These are phyloP conservation scores for Tylopilus sp. DNA, from an alignment of 768 basidiomycete species.

Conservation along the genomic window DNA sequence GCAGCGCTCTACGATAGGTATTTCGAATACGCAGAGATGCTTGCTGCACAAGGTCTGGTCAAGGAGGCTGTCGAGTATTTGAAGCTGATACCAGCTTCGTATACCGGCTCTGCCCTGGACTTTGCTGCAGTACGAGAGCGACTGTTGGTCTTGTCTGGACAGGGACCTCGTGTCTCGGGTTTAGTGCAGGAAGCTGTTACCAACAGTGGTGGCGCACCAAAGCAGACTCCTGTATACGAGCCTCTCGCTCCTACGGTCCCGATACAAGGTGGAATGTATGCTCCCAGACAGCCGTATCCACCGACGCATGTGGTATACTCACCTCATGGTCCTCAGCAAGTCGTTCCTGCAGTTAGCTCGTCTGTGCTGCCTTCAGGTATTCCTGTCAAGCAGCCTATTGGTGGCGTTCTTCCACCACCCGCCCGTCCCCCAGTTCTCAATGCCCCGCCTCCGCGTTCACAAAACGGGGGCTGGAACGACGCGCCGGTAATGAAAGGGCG, in stretches of 20 bases:
- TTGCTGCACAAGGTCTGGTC: constrained; percentile 87
- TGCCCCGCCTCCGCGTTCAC: constrained; percentile 59
- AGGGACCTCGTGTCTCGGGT: constrained; percentile 22
- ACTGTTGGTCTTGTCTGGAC: constrained; percentile 39
- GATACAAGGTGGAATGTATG: constrained; percentile 13
- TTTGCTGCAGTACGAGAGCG: constrained; percentile 45
- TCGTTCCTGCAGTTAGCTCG: background rate
- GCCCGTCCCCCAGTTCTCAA: constrained; percentile 42
- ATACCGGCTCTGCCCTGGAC: constrained; percentile 56
- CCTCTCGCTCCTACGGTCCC: constrained; percentile 29
- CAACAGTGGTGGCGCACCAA: constrained; percentile 27
- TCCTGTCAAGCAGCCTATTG: constrained; percentile 40
- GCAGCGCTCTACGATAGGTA: constrained; percentile 87
- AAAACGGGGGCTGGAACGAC: constrained; percentile 91
- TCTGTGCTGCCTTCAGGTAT: constrained; percentile 18
- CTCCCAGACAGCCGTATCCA: constrained; percentile 30
- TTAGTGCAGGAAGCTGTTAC: constrained; percentile 24
- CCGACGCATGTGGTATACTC: constrained; percentile 24
- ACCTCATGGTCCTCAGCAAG: constrained; percentile 1
- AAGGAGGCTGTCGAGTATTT: constrained; percentile 79
- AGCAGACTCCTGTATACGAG: background rate
- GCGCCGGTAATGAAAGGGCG: constrained; percentile 56
- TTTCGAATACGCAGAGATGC: constrained; percentile 91
- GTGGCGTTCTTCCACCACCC: constrained; percentile 36
- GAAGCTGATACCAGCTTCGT: constrained; percentile 73